Evolutionary conservation across 768 basidiomycete species (phyloP).

Genomic region (Macrolepiota dolichaula): DNA sequence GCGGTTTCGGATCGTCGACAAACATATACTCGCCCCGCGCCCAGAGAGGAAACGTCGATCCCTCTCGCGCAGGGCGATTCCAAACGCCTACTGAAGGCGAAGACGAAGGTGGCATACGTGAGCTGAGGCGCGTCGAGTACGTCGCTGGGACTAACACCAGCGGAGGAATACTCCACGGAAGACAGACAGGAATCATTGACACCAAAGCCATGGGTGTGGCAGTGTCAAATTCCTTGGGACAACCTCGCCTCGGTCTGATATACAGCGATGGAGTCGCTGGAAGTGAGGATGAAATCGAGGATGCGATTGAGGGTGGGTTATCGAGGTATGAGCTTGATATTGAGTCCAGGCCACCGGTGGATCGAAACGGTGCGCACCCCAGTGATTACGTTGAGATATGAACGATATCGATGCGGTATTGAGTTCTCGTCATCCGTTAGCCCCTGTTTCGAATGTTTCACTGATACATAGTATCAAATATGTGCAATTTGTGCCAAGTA

Average conservation of each 20-base stretch:
- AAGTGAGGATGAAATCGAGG: background rate
- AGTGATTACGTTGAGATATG: too few relatives aligned
- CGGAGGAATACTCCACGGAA: too few relatives aligned
- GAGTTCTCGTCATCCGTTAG: too few relatives aligned
- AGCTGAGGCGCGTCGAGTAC: background rate
- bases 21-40: background rate
- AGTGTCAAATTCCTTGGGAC: too few relatives aligned
- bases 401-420: too few relatives aligned
- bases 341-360: background rate
- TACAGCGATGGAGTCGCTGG: background rate
- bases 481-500: too few relatives aligned
- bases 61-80: background rate
- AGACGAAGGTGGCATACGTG: background rate
- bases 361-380: too few relatives aligned
- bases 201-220: too few relatives aligned
- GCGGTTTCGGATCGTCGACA: background rate
- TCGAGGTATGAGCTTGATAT: background rate
- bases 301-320: background rate
- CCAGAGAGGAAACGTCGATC: background rate
- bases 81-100: background rate
- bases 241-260: too few relatives aligned
- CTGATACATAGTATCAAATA: too few relatives aligned
- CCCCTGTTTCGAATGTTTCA: too few relatives aligned
- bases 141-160: background rate
- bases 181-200: too few relatives aligned